phyloP scores from a whole-genome alignment of 2,329 filamentous ascomycete species.

The Magnaporthiopsis incrustans region DNA sequence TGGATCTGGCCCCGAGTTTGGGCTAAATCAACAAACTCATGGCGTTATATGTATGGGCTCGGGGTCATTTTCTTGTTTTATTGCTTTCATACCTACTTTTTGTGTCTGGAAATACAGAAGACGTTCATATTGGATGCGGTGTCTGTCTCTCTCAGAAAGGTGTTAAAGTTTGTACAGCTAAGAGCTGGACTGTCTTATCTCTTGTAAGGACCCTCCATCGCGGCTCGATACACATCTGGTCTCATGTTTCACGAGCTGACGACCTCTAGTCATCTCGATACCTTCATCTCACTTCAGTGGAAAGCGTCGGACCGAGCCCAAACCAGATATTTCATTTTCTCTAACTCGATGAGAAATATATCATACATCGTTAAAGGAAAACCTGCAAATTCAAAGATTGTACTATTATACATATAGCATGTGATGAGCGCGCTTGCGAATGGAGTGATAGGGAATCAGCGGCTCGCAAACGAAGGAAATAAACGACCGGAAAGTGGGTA shows the following conservation, averaged over 20 bases:
- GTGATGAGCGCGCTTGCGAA: neutral
- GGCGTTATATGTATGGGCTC: neutral
- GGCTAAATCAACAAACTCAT: neutral
- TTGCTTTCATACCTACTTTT: neutral
- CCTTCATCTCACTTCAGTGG: neutral
- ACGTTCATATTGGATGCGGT: neutral
- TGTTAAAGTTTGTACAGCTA: neutral
- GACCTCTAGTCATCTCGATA: neutral
- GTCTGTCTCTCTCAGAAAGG: neutral
- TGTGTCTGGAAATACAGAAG: neutral
- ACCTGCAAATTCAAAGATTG: neutral
- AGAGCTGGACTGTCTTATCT: neutral
- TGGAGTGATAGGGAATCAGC: neutral
- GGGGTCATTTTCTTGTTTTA: neutral
- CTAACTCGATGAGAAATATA: neutral
- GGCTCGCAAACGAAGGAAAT: neutral
- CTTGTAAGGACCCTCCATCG: neutral
- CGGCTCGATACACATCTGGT: neutral
- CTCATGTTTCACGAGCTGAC: neutral
- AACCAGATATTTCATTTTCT: neutral
- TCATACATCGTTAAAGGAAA: neutral
- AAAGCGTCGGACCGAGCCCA: neutral
- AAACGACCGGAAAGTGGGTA: neutral
- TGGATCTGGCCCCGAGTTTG: neutral
- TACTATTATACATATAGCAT: neutral